Conservation (phyloP, 2,329 filamentous ascomycete genomes). For the Xylariaceae sp. region DNA sequence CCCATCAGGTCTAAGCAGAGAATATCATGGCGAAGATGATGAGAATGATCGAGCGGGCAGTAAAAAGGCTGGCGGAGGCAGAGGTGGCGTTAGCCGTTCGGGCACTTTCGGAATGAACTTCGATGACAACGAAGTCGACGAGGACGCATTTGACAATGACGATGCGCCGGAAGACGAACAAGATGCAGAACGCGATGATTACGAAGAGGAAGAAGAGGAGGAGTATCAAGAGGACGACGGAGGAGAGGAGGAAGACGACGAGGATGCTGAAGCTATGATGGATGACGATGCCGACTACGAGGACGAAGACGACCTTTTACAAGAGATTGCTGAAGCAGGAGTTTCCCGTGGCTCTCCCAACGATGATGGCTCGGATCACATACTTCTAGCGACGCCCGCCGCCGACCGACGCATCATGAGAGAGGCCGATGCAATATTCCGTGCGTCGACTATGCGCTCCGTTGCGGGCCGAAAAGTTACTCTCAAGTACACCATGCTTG, state of each 20-base stretch:
- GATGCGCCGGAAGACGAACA: conserved; percentile 16
- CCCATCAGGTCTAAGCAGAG: conserved; percentile 49
- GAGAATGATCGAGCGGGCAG: conserved; percentile 5
- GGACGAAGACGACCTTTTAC: conserved; percentile 33
- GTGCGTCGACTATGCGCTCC: conserved; percentile 46
- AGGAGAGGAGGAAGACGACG: conserved; percentile 16
- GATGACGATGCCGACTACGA: conserved; percentile 35
- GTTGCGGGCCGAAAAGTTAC: conserved; percentile 41
- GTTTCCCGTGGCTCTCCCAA: conserved; percentile 23
- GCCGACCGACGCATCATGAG: conserved; percentile 48
- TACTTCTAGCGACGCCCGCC: conserved; percentile 52
- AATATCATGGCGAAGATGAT: conserved; percentile 36
- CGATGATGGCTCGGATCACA: conserved; percentile 44
- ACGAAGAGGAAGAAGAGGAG: conserved; percentile 33
- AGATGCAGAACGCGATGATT: conserved; percentile 23
- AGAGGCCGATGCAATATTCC: conserved; percentile 53
- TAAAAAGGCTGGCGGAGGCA: conserved; percentile 5
- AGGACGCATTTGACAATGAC: conserved; percentile 14
- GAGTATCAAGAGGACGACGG: conserved; percentile 4
- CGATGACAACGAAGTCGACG: conserved; percentile 31
- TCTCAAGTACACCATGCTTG: conserved; percentile 64
- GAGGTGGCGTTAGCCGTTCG: conserved; percentile 14
- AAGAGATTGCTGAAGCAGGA: conserved; percentile 30
- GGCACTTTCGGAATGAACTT: conserved; percentile 24
- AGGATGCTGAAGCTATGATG: conserved; percentile 37